These are phyloP conservation scores for Auxenochlorella protothecoides DNA, from an alignment of 139 green algal species.

Conservation along the genomic window DNA sequence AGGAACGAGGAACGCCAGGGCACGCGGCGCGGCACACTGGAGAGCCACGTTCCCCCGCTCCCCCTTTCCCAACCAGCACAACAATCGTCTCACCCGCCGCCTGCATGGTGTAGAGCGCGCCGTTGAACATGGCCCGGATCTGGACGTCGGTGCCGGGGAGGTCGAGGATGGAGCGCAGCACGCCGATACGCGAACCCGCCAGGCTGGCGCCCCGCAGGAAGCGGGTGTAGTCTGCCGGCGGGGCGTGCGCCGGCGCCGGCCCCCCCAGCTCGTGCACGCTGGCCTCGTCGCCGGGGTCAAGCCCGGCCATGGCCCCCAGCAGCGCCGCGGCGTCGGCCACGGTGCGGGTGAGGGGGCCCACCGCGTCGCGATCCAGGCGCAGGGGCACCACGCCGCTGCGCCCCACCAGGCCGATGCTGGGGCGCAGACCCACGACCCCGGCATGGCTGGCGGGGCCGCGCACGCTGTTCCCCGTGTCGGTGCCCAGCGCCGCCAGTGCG, in stretches of 20 bases:
- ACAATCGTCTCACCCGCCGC: too few relatives aligned
- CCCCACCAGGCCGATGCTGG: slow-evolving; percentile 45
- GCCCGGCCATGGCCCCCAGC: slow-evolving; percentile 25
- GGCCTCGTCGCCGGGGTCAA: slow-evolving; percentile 2
- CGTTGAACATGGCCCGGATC: neutral
- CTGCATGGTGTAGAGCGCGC: too few relatives aligned
- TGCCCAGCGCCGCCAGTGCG: slow-evolving; percentile 32
- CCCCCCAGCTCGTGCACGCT: neutral
- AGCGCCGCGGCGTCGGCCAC: slow-evolving; percentile 46
- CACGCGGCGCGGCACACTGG: too few relatives aligned
- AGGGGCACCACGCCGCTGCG: slow-evolving; percentile 11
- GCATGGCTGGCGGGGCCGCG: slow-evolving; percentile 46
- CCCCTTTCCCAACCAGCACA: too few relatives aligned
- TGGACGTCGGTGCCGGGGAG: slow-evolving; percentile 1
- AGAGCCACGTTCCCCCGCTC: too few relatives aligned
- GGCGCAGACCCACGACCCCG: slow-evolving; percentile 48
- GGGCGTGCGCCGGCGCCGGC: neutral
- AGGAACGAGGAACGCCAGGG: too few relatives aligned
- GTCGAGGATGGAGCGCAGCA: slow-evolving; percentile 5
- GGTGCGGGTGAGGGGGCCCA: slow-evolving; percentile 31
- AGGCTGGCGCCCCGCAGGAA: slow-evolving; percentile 3
- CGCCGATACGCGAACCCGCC: neutral
- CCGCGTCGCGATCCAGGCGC: slow-evolving; percentile 17
- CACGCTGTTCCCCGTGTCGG: slow-evolving; percentile 47
- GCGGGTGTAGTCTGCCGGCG: slow-evolving; percentile 8